phyloP scores from a whole-genome alignment of 148 eudicot species.

The Camellia sinensis region DNA sequence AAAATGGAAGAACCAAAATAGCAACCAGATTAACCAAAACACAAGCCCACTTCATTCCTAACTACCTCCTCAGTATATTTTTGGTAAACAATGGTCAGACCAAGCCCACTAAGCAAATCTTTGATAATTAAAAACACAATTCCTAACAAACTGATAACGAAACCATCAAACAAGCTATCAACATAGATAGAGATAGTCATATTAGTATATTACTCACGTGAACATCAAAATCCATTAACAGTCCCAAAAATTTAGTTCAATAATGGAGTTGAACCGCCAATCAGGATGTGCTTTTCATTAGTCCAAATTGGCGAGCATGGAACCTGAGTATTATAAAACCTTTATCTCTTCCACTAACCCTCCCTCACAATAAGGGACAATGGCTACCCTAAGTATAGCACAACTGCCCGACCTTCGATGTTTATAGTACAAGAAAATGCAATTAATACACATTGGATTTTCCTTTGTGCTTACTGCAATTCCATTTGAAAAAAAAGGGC shows the following conservation, averaged over 20 bases:
- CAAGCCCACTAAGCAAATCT: not conserved
- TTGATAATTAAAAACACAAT: not conserved
- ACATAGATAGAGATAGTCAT: not conserved
- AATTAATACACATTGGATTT: too few relatives aligned
- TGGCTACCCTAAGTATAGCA: too few relatives aligned
- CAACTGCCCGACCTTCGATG: too few relatives aligned
- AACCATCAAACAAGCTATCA: constrained; percentile 2
- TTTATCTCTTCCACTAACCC: too few relatives aligned
- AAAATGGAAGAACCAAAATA: not conserved
- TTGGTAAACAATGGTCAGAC: too few relatives aligned
- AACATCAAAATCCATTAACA: constrained; percentile 7
- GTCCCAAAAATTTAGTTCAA: not conserved
- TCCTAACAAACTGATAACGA: not conserved
- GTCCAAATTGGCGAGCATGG: not conserved
- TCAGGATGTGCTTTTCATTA: not conserved
- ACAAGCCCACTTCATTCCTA: not conserved
- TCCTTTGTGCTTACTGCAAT: too few relatives aligned
- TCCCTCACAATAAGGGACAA: too few relatives aligned
- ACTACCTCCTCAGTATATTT: not conserved
- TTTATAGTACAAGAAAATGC: too few relatives aligned
- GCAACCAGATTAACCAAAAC: not conserved
- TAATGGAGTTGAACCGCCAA: not conserved
- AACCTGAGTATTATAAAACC: not conserved
- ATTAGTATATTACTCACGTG: not conserved
- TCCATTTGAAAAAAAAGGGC: too few relatives aligned